Evolutionary conservation across 805 yeast genomes (phyloP).

Genomic region (Candida cerambycidarum): DNA sequence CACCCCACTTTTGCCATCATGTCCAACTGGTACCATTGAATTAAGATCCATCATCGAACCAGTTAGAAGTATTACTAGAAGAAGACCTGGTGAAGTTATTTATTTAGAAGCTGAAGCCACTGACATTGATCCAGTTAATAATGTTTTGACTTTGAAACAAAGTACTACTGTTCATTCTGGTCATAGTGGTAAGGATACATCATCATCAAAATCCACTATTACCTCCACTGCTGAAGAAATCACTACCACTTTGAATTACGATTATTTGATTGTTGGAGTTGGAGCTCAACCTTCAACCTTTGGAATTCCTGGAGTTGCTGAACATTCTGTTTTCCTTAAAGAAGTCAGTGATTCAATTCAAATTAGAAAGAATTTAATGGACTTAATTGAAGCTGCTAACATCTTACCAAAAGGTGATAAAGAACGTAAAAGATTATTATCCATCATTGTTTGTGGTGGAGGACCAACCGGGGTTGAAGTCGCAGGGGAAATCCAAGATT

Average conservation of each 20-base stretch:
- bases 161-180: conserved; percentile 56
- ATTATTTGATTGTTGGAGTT: conserved; percentile 86
- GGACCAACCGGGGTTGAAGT: conserved; percentile 99
- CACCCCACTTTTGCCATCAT: conserved; percentile 93
- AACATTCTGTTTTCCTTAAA: conserved; percentile 84
- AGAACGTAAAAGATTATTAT: conserved; percentile 81
- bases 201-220: conserved; percentile 40
- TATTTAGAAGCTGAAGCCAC: conserved; percentile 92
- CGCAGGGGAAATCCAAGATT: conserved; percentile 95
- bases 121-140: conserved; percentile 70
- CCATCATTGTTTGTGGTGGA: conserved; percentile 94
- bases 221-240: conserved; percentile 44
- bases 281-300: conserved; percentile 95
- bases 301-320: conserved; percentile 91
- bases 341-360: conserved; percentile 86
- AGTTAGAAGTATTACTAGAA: conserved; percentile 80
- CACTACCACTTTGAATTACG: conserved; percentile 56
- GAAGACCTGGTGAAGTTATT: conserved; percentile 70
- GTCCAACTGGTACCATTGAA: conserved; percentile 92
- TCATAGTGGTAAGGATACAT: conserved; percentile 51
- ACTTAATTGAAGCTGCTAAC: conserved; percentile 85
- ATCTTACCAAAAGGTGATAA: conserved; percentile 70
- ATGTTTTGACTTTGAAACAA: conserved; percentile 63
- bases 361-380: conserved; percentile 80
- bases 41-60: conserved; percentile 92